Evolutionary conservation across 192 early-diverging fungal species (phyloP), one percentile per base, ranked within the genome.

Genomic region (Phycomyces nitens): DNA sequence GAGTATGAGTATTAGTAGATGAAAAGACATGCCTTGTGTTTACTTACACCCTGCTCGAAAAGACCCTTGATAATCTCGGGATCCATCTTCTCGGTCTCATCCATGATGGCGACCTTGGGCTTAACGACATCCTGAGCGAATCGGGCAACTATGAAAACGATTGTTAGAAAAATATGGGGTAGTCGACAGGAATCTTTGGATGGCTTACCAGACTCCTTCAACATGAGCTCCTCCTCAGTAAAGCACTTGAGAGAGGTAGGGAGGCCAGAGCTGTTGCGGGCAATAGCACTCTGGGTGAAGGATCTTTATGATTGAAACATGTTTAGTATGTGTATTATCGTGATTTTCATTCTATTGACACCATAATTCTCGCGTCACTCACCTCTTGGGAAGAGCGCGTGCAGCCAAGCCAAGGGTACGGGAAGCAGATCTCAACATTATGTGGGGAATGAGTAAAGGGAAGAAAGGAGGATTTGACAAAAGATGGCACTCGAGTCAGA

Each of bases 41-140:
- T 20, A 81, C 87, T 64, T 83, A 89, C 89, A 58, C 93, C 95
- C 68, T 89, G 84, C 22, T 97, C 92, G 60, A 97, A 97, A 40
- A 95, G 77, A 6, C 89, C 92, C 62, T 90, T 79, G 58, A 97
- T 71, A 43, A 99, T 79, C 24, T 73, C 54, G 40, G 88, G 79
- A 73, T 96, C 94, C 64, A 96, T 69, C 63, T 78, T 61, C 75
- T 99, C 96, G 3, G 70, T 77, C 75, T 96, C 94, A 75, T 99
- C 97, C 95, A 98, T 97, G 60, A 90, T 74, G 9, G 70, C 55
- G 9, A 95, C 94, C 68, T 89, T 89, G 64, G 95, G 95, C 70
- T 84, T 80, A 64, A 99, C 82, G 21, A 82, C 77, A 21, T 95
- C 89, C 57, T 84, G 82, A 34, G 97, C 90, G 60, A 96, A 99